phyloP scores from a whole-genome alignment of 2,329 filamentous ascomycete species.

The Fusarium longipes region DNA sequence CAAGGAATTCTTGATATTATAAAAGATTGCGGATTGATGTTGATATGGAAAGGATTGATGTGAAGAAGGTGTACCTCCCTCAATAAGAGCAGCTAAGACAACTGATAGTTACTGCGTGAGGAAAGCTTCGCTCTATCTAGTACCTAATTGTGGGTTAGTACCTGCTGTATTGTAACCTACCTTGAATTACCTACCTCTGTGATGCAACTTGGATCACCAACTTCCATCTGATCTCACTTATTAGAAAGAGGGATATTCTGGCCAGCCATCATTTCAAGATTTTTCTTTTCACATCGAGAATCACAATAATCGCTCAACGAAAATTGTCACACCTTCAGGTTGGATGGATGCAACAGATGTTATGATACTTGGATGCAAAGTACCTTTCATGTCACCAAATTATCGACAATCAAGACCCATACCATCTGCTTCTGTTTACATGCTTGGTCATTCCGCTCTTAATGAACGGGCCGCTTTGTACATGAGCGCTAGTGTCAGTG shows the following conservation, averaged over 20 bases:
- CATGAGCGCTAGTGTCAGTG: constrained; percentile 25
- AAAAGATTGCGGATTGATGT: neutral
- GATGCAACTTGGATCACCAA: neutral
- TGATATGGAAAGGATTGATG: neutral
- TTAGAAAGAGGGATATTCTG: constrained; percentile 31
- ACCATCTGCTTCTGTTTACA: constrained; percentile 3
- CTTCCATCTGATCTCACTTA: neutral
- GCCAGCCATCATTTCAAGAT: constrained; percentile 6
- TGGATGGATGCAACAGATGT: constrained; percentile 9
- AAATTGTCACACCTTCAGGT: neutral
- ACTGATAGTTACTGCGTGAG: constrained; percentile 1
- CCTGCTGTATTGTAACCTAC: neutral
- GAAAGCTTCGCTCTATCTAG: constrained; percentile 18
- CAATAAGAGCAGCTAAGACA: constrained; percentile 6
- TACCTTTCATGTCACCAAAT: constrained; percentile 35
- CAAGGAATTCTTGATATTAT: constrained; percentile 11
- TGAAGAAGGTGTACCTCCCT: neutral
- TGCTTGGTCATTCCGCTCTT: constrained; percentile 28
- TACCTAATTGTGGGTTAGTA: too few species aligned
- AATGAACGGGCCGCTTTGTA: constrained; percentile 38
- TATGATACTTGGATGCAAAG: constrained; percentile 22
- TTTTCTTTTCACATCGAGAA: neutral
- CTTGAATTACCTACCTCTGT: neutral
- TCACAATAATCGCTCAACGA: constrained; percentile 36
- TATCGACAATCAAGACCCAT: constrained; percentile 15